Evolutionary conservation across 2,329 filamentous ascomycete genomes (phyloP).

Genomic region (Iodosphaeria phyllophila): DNA sequence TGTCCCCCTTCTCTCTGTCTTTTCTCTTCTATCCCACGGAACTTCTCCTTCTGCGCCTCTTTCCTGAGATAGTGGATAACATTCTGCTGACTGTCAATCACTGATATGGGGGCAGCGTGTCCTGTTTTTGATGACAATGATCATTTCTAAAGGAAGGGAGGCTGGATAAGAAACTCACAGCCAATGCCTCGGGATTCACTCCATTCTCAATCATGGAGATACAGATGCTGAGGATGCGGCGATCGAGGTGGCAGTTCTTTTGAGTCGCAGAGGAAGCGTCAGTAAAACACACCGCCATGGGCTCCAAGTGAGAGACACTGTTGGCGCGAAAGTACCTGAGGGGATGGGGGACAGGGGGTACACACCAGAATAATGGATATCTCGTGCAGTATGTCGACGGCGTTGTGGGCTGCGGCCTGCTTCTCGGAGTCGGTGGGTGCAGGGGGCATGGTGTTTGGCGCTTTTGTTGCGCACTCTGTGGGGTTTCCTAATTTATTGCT

Average conservation of each 20-base stretch:
- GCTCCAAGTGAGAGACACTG: too few species aligned
- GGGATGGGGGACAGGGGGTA: conserved; percentile 5
- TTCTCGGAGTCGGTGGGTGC: conserved; percentile 36
- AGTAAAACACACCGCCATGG: too few species aligned
- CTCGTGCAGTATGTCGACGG: conserved; percentile 67
- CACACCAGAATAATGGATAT: conserved; percentile 77
- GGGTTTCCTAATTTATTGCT: too few species aligned
- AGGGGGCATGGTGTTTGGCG: conserved; percentile 8
- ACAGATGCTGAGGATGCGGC: conserved; percentile 80
- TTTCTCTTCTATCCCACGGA: too few species aligned
- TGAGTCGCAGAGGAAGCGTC: too few species aligned
- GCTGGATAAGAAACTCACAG: conserved; percentile 36
- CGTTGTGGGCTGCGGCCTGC: conserved; percentile 61
- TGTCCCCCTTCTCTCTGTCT: too few species aligned
- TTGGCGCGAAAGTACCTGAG: too few species aligned
- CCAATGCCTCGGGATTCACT: conserved; percentile 85
- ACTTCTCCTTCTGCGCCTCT: conserved; percentile 31
- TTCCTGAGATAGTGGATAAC: conserved; percentile 41
- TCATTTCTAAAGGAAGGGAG: too few species aligned
- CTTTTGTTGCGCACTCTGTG: too few species aligned
- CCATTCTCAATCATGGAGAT: conserved; percentile 96
- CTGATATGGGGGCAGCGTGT: background rate
- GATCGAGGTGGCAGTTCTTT: conserved; percentile 89
- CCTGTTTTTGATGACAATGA: background rate
- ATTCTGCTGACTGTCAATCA: conserved; percentile 19